phyloP scores from a whole-genome alignment of 352 stramenopile genomes.

The Pythium dissimile region DNA sequence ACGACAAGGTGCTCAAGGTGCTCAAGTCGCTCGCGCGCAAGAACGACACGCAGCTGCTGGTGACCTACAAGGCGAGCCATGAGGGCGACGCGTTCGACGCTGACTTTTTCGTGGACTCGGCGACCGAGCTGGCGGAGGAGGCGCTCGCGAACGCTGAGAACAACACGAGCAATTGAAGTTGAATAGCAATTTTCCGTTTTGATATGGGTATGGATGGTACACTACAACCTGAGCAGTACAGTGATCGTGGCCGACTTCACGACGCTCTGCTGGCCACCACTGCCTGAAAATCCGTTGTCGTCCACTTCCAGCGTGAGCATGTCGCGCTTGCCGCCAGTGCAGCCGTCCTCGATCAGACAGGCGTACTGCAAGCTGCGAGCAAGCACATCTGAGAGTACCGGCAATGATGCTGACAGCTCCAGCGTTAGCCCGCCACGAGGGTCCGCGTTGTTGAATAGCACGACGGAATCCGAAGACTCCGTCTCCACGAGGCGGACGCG shows the following conservation, averaged over 20 bases:
- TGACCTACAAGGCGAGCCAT: constrained; percentile 79
- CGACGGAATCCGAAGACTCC: neutral
- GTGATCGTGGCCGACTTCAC: constrained; percentile 12
- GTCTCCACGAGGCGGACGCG: constrained; percentile 24
- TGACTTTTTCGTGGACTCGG: constrained; percentile 83
- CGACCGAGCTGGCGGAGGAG: constrained; percentile 74
- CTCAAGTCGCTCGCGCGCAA: constrained; percentile 86
- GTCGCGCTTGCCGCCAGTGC: constrained; percentile 26
- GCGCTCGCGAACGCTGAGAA: constrained; percentile 18
- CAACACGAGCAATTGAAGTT: constrained; percentile 23
- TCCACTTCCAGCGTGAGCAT: constrained; percentile 46
- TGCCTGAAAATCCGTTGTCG: constrained; percentile 54
- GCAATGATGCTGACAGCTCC: constrained; percentile 35
- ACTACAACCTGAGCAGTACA: constrained; percentile 15
- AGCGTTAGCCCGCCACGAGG: constrained; percentile 14
- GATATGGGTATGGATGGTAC: too few relatives aligned
- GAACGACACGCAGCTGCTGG: constrained; percentile 71
- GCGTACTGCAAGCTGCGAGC: constrained; percentile 33
- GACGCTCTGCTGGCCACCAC: constrained; percentile 26
- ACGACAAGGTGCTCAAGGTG: constrained; percentile 67
- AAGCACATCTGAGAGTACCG: constrained; percentile 23
- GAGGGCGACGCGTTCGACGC: constrained; percentile 67
- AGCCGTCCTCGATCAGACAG: constrained; percentile 25
- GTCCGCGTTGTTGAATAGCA: neutral
- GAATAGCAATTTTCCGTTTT: constrained; percentile 17